Conservation (phyloP, 306 rosid genomes). For the Sicyos edulis region DNA sequence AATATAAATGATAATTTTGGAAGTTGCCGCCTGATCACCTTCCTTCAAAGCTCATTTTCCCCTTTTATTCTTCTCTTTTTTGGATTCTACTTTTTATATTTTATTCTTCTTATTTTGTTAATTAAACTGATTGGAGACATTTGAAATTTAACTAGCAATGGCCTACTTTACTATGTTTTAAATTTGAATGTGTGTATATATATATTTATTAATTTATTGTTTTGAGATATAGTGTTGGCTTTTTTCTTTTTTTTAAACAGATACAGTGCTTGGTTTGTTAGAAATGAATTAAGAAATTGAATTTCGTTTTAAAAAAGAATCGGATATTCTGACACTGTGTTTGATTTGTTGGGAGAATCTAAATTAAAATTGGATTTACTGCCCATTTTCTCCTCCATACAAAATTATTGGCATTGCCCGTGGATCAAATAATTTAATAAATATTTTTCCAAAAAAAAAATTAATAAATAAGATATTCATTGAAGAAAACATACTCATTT, state of each 20-base stretch:
- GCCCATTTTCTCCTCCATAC: neutral
- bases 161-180: neutral
- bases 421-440: neutral
- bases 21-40: neutral
- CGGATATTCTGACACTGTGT: neutral
- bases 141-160: neutral
- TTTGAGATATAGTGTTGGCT: neutral
- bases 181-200: neutral
- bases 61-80: conserved; percentile 1
- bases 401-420: neutral
- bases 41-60: neutral
- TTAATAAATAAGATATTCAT: neutral
- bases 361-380: neutral
- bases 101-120: neutral
- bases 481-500: neutral
- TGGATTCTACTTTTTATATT: neutral
- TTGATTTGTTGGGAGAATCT: neutral
- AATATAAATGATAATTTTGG: neutral
- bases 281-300: conserved; percentile 17
- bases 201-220: no score
- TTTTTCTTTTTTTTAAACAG: no score
- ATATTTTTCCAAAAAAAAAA: no score
- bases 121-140: neutral
- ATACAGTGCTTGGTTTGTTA: neutral
- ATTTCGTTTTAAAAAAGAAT: neutral